Conservation (phyloP, 192 early-diverging fungal genomes). For the Linnemannia hyalina region DNA sequence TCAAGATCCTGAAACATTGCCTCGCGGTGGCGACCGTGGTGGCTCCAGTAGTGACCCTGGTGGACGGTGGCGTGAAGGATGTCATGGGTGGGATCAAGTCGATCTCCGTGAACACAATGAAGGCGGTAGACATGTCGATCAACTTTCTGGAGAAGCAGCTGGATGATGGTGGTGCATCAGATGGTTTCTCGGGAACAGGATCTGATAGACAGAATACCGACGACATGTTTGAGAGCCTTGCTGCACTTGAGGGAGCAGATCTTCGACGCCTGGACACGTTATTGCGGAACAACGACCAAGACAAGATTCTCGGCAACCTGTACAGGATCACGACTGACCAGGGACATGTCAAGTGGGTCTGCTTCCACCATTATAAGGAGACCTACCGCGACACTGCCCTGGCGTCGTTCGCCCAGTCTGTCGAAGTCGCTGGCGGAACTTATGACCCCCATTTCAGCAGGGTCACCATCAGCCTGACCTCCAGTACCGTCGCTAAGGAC, state of each 20-base stretch:
- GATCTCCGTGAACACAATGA: neutral
- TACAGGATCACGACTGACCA: neutral
- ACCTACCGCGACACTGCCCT: neutral
- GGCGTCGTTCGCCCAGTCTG: neutral
- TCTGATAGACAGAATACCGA: neutral
- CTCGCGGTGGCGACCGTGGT: neutral
- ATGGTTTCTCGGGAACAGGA: neutral
- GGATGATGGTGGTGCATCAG: neutral
- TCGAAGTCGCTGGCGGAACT: neutral
- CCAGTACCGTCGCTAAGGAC: neutral
- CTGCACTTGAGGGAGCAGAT: neutral
- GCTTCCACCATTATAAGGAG: neutral
- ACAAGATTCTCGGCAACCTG: neutral
- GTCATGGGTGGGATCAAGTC: neutral
- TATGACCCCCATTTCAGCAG: neutral
- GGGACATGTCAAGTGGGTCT: constrained; percentile 24
- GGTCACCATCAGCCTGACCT: neutral
- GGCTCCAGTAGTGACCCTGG: neutral
- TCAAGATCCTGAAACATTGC: neutral
- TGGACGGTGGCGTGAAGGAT: neutral
- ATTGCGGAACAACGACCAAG: neutral
- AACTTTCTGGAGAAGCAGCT: neutral
- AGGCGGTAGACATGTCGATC: neutral
- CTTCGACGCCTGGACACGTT: neutral
- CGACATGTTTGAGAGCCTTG: neutral